phyloP scores from a whole-genome alignment of 2,329 filamentous ascomycete genomes.

The Xylariaceae sp. region DNA sequence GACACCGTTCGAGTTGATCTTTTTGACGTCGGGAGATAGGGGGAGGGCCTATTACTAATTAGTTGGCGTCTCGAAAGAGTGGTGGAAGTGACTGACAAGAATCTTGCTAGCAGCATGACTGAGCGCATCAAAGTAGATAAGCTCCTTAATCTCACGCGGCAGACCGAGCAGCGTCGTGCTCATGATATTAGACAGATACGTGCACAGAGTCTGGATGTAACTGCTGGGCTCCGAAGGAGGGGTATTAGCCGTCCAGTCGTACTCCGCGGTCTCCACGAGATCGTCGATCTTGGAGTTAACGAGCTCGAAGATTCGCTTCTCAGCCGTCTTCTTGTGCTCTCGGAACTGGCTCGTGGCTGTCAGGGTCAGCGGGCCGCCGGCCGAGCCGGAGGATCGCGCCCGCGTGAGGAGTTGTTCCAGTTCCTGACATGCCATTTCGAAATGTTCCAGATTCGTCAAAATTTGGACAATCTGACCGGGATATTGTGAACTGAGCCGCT shows the following conservation, averaged over 20 bases:
- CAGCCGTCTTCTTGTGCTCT: conserved; percentile 88
- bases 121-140: conserved; percentile 95
- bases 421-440: conserved; percentile 87
- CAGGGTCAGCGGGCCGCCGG: conserved; percentile 72
- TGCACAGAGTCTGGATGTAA: conserved; percentile 92
- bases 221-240: conserved; percentile 70
- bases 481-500: conserved; percentile 85
- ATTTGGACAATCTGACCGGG: conserved; percentile 98
- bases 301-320: conserved; percentile 96
- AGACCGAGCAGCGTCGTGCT: conserved; percentile 85
- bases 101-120: conserved; percentile 86
- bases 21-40: conserved; percentile 70
- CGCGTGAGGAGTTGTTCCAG: conserved; percentile 81
- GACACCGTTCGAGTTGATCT: conserved; percentile 84
- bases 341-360: conserved; percentile 81
- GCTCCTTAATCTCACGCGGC: conserved; percentile 92
- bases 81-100: conserved; percentile 46
- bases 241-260: conserved; percentile 68
- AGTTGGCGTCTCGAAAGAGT: too few species aligned
- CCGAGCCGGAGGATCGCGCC: conserved; percentile 74
- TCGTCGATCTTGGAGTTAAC: conserved; percentile 99
- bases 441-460: conserved; percentile 94
- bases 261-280: conserved; percentile 92
- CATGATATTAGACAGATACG: conserved; percentile 95
- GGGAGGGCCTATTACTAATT: conserved; percentile 54